Base-by-base conservation (phyloP, 495 filamentous ascomycete genomes). In the Penicillium riverlandense region DNA sequence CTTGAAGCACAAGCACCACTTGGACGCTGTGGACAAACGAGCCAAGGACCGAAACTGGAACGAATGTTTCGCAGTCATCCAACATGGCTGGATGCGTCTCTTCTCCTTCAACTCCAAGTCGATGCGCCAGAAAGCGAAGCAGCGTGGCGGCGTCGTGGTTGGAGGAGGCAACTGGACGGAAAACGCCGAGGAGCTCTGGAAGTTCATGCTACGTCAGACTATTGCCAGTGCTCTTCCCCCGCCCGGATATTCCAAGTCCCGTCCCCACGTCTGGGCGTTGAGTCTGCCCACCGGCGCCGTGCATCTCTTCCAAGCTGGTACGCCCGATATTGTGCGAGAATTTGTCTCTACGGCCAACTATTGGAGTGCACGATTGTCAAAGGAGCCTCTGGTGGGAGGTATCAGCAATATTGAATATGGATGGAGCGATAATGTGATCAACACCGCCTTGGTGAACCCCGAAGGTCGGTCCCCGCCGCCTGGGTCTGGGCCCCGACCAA, bases 331-430 rank as follows among this genome's bases (percentile, higher is more conserved):
- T 53, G 84, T 90, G 37, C 83, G 83, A 40, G 92, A 99, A 54
- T 99, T 96, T 47, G 89, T 96, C 40, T 82, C 79, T 30, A 94
- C 88, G 1, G 91, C 88, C 52, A 99, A 99, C 66, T 99, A 99
- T 67, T 99, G 92, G 92, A 88, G 87, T 54, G 90, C 92, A 2
- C 78, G 92, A 35, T 71, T 97, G 8, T 95, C 88, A 55, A 96
- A 95, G 48, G 86, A 95, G 49, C 92, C 92, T 9, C 70, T 97
- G 5, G 77, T 90, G 8, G 92, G 91, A 22, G 91, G 88, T 48
- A 83, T 97, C 55, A 94, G 88, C 67, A 99, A 96, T 55, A 84
- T 97, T 40, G 94, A 99, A 62, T 96, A 96, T 59, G 92, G 92
- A 44, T 97, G 94, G 92, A 85, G 86, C 43, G 90, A 95, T 37